phyloP scores from a whole-genome alignment of 257 asterid genomes.

The Solanum tacnaense region DNA sequence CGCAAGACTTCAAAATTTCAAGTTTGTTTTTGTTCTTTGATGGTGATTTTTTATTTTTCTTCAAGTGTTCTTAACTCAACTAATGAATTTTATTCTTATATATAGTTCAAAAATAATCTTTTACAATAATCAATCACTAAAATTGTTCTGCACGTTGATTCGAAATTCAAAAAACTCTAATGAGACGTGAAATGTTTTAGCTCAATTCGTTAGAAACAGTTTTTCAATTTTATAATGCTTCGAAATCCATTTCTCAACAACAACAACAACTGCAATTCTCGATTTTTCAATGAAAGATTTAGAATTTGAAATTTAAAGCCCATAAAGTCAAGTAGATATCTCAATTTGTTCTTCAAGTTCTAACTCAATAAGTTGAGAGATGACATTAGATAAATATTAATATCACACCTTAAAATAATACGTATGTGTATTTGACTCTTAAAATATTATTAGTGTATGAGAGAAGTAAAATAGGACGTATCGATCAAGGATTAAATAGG shows the following conservation, averaged over 20 bases:
- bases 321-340: neutral
- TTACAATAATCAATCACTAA: neutral
- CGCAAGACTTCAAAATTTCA: neutral
- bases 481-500: neutral
- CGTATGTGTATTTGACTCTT: neutral
- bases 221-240: neutral
- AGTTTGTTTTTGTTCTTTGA: neutral
- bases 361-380: neutral
- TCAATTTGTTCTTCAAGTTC: neutral
- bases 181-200: neutral
- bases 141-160: neutral
- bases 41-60: neutral
- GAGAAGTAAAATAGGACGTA: neutral
- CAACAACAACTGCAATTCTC: neutral
- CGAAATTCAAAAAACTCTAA: neutral
- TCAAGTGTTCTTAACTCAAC: neutral
- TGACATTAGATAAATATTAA: neutral
- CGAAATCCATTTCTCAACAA: neutral
- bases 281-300: too few relatives aligned
- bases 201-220: neutral
- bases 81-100: neutral
- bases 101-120: neutral
- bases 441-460: neutral
- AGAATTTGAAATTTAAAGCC: neutral
- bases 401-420: neutral